These are phyloP conservation scores for Saturnispora sanitii DNA, from an alignment of 805 yeast genomes.

Conservation along the genomic window DNA sequence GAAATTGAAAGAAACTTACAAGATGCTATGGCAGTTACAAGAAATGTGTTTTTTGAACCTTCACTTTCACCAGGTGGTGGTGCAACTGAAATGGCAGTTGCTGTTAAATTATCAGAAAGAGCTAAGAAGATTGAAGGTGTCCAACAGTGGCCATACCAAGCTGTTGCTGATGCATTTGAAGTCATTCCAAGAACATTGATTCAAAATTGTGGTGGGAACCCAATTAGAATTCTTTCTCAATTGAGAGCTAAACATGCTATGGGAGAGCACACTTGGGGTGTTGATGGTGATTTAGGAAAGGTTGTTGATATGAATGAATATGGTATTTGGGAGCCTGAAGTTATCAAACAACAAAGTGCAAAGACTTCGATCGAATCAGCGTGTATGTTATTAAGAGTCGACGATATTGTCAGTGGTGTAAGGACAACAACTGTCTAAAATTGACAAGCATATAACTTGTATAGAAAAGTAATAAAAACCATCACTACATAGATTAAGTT, in stretches of 20 bases:
- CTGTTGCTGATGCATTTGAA: slow-evolving; percentile 97
- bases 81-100: slow-evolving; percentile 97
- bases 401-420: slow-evolving; percentile 95
- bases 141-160: slow-evolving; percentile 97
- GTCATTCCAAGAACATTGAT: slow-evolving; percentile 95
- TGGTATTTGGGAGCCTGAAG: slow-evolving; percentile 99
- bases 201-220: slow-evolving; percentile 96
- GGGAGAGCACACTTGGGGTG: slow-evolving; percentile 78
- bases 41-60: slow-evolving; percentile 92
- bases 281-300: slow-evolving; percentile 91
- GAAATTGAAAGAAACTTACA: slow-evolving; percentile 95
- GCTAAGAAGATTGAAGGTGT: slow-evolving; percentile 91
- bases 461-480: too few species aligned
- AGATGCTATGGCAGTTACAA: slow-evolving; percentile 96
- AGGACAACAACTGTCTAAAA: slow-evolving; percentile 30
- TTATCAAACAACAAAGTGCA: slow-evolving; percentile 89
- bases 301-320: slow-evolving; percentile 91
- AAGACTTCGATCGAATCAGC: slow-evolving; percentile 99
- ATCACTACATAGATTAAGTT: too few species aligned
- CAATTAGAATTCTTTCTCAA: slow-evolving; percentile 80
- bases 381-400: slow-evolving; percentile 86
- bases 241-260: slow-evolving; percentile 94
- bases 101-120: slow-evolving; percentile 77
- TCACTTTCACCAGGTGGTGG: slow-evolving; percentile 98
- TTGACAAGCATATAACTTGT: background rate